Conservation (phyloP, 768 basidiomycete genomes). For the Favolaschia claudopus region DNA sequence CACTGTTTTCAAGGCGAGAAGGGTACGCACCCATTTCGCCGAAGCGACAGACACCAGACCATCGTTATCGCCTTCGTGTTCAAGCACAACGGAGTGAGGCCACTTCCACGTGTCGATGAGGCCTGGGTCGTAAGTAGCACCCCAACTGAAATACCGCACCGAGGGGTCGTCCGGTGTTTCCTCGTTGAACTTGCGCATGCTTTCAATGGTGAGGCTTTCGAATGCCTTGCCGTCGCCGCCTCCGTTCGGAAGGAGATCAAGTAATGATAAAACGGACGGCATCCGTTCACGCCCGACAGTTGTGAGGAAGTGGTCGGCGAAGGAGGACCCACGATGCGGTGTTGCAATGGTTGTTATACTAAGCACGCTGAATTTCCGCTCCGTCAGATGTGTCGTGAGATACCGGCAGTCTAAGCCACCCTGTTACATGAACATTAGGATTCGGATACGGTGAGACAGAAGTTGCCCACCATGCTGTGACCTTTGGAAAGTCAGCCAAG, state of each 20-base stretch:
- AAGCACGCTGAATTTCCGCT: slow-evolving; percentile 80
- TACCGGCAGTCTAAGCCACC: slow-evolving; percentile 95
- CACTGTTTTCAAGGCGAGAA: not conserved
- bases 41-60: slow-evolving; percentile 91
- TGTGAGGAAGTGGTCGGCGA: slow-evolving; percentile 89
- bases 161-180: slow-evolving; percentile 79
- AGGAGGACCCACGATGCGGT: slow-evolving; percentile 92
- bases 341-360: slow-evolving; percentile 95
- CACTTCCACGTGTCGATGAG: slow-evolving; percentile 83
- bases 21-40: slow-evolving; percentile 74
- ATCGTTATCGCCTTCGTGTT: slow-evolving; percentile 93
- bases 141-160: slow-evolving; percentile 95
- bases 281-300: slow-evolving; percentile 73
- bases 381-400: slow-evolving; percentile 78
- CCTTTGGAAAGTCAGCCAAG: slow-evolving; percentile 46
- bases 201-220: slow-evolving; percentile 81
- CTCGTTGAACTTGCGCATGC: slow-evolving; percentile 91
- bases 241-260: slow-evolving; percentile 89
- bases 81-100: slow-evolving; percentile 81
- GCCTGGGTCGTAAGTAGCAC: slow-evolving; percentile 88
- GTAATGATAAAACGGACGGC: slow-evolving; percentile 73
- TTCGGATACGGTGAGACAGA: not conserved
- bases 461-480: slow-evolving; percentile 73
- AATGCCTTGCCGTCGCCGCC: slow-evolving; percentile 97
- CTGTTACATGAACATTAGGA: slow-evolving; percentile 34